Base-by-base conservation (phyloP, 305 asterid genomes). In the Ajuga reptans region DNA sequence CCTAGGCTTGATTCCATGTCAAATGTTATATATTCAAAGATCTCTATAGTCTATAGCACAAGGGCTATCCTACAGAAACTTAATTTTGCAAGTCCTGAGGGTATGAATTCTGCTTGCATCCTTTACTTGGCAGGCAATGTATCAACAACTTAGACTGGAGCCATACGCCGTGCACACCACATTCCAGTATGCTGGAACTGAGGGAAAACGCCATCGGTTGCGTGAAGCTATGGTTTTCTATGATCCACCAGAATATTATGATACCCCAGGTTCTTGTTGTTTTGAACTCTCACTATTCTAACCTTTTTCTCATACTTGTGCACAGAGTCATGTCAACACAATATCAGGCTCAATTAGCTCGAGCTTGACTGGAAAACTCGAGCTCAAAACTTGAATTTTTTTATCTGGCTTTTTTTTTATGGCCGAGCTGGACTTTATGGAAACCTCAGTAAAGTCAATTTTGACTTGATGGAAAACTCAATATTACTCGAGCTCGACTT, bases 91-190 rank as follows among this genome's bases (percentile, higher is more conserved):
- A 71, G 64, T 57, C 33, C 47, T 61, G 69, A 43, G 39, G 33
- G 72, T 64, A 43, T 42, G 59, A 24, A 16, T 69, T 63, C 55
- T 16, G 24, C 76, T 33, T 52, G 18, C 24, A n/a, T 64, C n/a
- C 51, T 69, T 51, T 75, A 47, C 59, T 77, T 76, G 75, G 57
- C 86, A 94, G 99, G 89, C 91, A 56, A 80, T 86, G 77, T 85
- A 87, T 77, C 89, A 84, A 77, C 99, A 94, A 82, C 98, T 94
- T 69, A 83, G 84, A 75, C 71, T 94, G 81, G 84, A 91, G 74
- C 92, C 98, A 1, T 94, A 94, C 62, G 99, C 98, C 73, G 97
- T 91, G 63, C 98, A 94, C 73, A 91, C 99, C 63, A 91, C 99
- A 56, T 94, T 89, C 79, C 99, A 94, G 75, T 94, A 84, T 82